Evolutionary conservation across 148 eudicot genomes (phyloP), one percentile per base, ranked within the genome.

Genomic region (Limonium bicolor): DNA sequence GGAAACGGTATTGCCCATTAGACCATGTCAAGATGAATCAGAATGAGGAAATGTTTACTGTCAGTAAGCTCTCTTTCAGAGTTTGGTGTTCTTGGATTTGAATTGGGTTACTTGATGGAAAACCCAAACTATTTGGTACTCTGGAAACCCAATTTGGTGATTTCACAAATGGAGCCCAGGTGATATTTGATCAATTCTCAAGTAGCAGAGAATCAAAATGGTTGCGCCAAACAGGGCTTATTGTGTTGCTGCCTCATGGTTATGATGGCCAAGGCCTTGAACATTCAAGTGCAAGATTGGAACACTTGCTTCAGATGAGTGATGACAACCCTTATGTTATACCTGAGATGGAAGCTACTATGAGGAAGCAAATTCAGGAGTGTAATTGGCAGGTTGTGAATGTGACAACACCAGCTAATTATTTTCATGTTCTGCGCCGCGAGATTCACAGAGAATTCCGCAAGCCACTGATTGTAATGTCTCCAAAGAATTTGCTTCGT

Each of bases 201-300:
- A 59, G 45, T 39, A 59, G 64, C 20, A 57, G 45, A 12, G 64
- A 59, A 21, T 30, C 38, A 13, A 51, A 42, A 34, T 59, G 56
- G 64, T 28, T 51, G 48, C 41, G 44, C 7, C 52, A 51, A 29
- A 51, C 36, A 13, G 56, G 64, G 6, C 51, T 43, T 18, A 44
- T 51, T 15, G 67, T 74, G 63, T 54, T 82, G 36, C 68, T 77
- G 13, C 82, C 93, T 55, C 82, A 77, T 74, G 85, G 93, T 46
- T 77, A 74, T 59, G 79, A 82, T 63, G 85, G 82, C n/a, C 93
- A 82, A 65, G 85, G 93, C 15, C 85, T 82, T 60, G 93, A 82
- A 46, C 85, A 82, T 63, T 81, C 86, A 30, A 77, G 78, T 71
- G 82, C 76, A 6, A 69, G 86, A 14, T 52, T 77, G 58, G 92